phyloP scores from a whole-genome alignment of 2,329 filamentous ascomycete genomes.

The Fusarium sp. region DNA sequence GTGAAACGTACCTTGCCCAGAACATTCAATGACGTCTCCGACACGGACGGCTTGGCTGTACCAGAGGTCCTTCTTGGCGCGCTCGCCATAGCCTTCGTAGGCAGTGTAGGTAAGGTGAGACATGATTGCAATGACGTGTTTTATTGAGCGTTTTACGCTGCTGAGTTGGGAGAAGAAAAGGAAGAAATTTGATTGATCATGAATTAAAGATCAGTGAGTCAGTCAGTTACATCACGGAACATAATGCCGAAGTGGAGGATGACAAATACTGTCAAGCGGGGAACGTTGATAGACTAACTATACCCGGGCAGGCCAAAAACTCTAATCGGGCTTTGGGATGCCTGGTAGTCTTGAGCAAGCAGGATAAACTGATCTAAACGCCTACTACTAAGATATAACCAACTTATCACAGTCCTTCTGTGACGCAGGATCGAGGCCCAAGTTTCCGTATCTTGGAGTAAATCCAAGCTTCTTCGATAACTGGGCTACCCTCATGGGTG shows the following conservation, averaged over 20 bases:
- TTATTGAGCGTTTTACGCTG: rapidly evolving
- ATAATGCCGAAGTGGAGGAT: not conserved
- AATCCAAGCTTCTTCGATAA: not conserved
- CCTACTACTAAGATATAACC: rapidly evolving
- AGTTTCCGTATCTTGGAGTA: too few species aligned
- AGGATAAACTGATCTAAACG: not conserved
- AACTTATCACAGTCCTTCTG: rapidly evolving
- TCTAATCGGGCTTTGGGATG: too few species aligned
- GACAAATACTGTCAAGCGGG: rapidly evolving
- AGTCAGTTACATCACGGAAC: not conserved
- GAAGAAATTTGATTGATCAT: not conserved
- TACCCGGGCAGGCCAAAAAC: not conserved
- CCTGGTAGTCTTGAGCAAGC: not conserved
- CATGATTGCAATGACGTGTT: not conserved
- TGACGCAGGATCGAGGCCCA: rapidly evolving
- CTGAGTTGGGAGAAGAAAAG: not conserved
- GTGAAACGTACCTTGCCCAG: rapidly evolving
- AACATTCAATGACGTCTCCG: not conserved
- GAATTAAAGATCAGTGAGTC: not conserved
- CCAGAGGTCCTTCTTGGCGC: not conserved
- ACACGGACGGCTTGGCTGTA: not conserved
- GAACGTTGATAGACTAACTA: not conserved
- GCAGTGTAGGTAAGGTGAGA: not conserved
- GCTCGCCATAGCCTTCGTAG: not conserved
- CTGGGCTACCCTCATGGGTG: not conserved